A percentile compares a stretch with the other conserved stretches of the same genome.
Evolutionary conservation across 306 rosid species (phyloP).

Genomic region (Cucumis cinereus): DNA sequence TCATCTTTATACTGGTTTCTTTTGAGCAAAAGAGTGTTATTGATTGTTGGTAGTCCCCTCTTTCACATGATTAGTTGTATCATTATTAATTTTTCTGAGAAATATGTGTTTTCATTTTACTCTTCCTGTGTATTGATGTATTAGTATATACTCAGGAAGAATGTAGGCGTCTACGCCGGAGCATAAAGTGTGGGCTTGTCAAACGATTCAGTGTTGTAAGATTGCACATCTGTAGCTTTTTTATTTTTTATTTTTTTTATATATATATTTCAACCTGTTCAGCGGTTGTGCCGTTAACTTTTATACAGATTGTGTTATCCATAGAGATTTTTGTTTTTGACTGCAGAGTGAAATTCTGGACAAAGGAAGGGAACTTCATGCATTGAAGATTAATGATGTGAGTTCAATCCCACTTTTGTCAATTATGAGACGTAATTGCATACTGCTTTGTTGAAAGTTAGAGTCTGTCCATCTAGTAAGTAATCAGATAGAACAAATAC

Average conservation of each 20-base stretch:
- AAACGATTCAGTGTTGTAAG: conserved; percentile 78
- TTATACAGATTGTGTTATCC: conserved; percentile 5
- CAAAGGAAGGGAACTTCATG: conserved; percentile 62
- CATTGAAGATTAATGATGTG: conserved; percentile 66
- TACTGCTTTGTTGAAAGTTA: not conserved
- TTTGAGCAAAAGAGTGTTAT: not conserved
- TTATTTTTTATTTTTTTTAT: too few species aligned
- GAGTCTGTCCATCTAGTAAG: not conserved
- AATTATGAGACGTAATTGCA: not conserved
- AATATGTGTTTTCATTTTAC: not conserved
- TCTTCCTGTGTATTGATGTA: conserved; percentile 10
- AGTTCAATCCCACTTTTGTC: conserved; percentile 17
- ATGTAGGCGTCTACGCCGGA: conserved; percentile 64
- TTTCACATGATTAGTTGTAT: not conserved
- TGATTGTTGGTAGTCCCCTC: not conserved
- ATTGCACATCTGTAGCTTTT: conserved; percentile 2
- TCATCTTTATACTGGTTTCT: not conserved
- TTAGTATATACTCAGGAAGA: conserved; percentile 53
- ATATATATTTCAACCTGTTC: not conserved
- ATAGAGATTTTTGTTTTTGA: conserved; percentile 16
- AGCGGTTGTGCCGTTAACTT: not conserved
- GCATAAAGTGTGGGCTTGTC: conserved; percentile 66
- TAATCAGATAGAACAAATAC: not conserved
- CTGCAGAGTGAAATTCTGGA: conserved; percentile 67
- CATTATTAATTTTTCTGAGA: not conserved